These are phyloP conservation scores for Lentinula lateritia DNA, from an alignment of 768 basidiomycete species.

Conservation along the genomic window DNA sequence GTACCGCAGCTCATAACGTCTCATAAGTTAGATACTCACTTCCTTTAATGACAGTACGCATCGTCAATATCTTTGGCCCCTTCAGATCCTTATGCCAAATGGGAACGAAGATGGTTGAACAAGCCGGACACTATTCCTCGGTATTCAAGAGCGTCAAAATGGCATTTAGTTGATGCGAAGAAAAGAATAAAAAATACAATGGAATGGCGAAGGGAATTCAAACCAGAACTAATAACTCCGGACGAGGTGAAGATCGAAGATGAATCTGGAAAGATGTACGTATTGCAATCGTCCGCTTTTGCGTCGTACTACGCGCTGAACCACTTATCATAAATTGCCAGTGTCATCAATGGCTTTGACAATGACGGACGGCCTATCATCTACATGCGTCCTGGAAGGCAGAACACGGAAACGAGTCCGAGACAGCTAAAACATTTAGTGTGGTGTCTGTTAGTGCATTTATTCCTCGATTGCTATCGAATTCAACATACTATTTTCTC, in stretches of 20 bases:
- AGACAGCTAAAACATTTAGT: slow-evolving; percentile 83
- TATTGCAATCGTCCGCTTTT: slow-evolving; percentile 7
- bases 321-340: slow-evolving; percentile 19
- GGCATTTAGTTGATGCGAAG: slow-evolving; percentile 74
- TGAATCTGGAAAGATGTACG: slow-evolving; percentile 85
- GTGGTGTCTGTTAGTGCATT: slow-evolving; percentile 66
- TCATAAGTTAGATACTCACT: background rate
- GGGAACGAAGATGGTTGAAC: slow-evolving; percentile 76
- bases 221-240: slow-evolving; percentile 79
- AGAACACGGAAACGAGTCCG: slow-evolving; percentile 75
- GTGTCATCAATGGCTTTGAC: slow-evolving; percentile 82
- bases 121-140: slow-evolving; percentile 63
- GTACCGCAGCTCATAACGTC: slow-evolving; percentile 26
- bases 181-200: slow-evolving; percentile 72
- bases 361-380: slow-evolving; percentile 81
- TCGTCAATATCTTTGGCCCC: slow-evolving; percentile 55
- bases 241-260: slow-evolving; percentile 77
- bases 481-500: background rate
- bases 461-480: background rate
- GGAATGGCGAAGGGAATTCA: slow-evolving; percentile 81
- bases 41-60: slow-evolving; percentile 51
- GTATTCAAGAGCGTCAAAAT: slow-evolving; percentile 84
- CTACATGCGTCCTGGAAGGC: slow-evolving; percentile 83
- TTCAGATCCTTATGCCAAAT: slow-evolving; percentile 65
- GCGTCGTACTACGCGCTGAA: background rate